Base-by-base conservation (phyloP, 2,329 filamentous ascomycete species). In the Pseudogymnoascus sp. region DNA sequence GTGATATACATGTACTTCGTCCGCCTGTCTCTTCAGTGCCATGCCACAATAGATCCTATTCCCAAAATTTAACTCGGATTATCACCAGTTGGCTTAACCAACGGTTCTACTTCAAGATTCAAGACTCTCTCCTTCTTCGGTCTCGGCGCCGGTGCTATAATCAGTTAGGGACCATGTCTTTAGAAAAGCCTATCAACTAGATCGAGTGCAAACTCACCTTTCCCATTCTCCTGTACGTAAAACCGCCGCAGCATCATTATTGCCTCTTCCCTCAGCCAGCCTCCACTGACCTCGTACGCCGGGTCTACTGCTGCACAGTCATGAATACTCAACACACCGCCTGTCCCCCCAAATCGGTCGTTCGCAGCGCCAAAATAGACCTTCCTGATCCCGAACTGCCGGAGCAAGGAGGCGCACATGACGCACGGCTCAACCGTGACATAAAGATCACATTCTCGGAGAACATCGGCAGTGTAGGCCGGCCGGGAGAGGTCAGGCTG, bases 391-490 rank as follows among this genome's bases (percentile, higher is more conserved):
- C 86, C 84, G 67, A 95, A 88, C 75, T 99, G 95, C 61, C 92
- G 86, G 60, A 99, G 82, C 62, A 95, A 85, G 5, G 92, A 95
- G 11, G 94, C 94, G 73, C 94, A 99, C 94, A 99, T 99, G 77
- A 99, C 91, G 75, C 94, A 99, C 4, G 94, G 94, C 77, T 99
- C 95, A 62, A 99, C 93, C 0, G 94, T 99, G 59, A 99, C 94
- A 75, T 99, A 99, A 61, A 99, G 84, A 71, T 89, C 86, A 69
- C 82, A 82, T 67, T 92, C 84, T 40, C 79, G 80, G 68, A 97
- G 80, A 66, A 93, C 84, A 11, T 81, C 82, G 35, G 84, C 82
- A 62, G 59, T 61, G 31, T 69, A 69, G 18, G 35, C 88, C 82
- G 67, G 94, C 82, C 61, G 80, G 73, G 72, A 40, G 66, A 66